Base-by-base conservation (phyloP, 2,329 filamentous ascomycete genomes). In the Aspergillus brunneoviolaceus region DNA sequence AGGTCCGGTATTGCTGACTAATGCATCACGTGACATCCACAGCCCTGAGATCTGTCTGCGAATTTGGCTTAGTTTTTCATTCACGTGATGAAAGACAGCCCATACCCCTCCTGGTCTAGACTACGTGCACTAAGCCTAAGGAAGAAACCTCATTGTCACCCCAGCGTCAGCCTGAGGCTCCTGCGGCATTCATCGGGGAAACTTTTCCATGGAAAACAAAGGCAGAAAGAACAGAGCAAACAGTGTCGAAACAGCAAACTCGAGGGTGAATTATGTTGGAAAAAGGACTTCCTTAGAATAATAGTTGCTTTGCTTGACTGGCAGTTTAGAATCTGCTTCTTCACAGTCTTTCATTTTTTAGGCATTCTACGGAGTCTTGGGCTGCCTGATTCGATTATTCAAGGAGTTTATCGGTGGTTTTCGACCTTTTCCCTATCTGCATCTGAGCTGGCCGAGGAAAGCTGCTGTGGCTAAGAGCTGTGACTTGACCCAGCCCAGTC, bases 1-100 rank as follows among this genome's bases (percentile, higher is more conserved):
- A 70, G 12, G 49, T 69, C 72, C 72, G 72, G 57, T 70, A 70
- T 65, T 55, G 59, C 55, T 2, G 25, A 27, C 29, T 55, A 21
- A 5, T 19, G 1, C 0, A 11, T 9, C 71, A 72, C 66, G 68
- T 73, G 71, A 71, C 35, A 2, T 0, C 6, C 5, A 23, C 50
- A 54, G 69, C 70, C 70, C 70, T 72, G 67, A 16, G 16, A n/a
- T 3, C 9, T 10, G 9, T 23, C 14, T 21, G 16, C 48, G 33
- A 50, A 59, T 55, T 16, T 6, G 39, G 39, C 6, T 45, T 45
- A 45, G 39, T 45, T 5, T 19, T 0, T 0, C 19, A n/a, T 1
- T n/a, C 39, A 45, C 16, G 39, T 45, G 39, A 45, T 3, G 2
- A 0, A 0, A 35, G 33, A 7, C 39, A 16, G 16, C 6, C 39